These are phyloP conservation scores for Agroathelia rolfsii DNA, from an alignment of 1,284 basidiomycete species.

Conservation along the genomic window DNA sequence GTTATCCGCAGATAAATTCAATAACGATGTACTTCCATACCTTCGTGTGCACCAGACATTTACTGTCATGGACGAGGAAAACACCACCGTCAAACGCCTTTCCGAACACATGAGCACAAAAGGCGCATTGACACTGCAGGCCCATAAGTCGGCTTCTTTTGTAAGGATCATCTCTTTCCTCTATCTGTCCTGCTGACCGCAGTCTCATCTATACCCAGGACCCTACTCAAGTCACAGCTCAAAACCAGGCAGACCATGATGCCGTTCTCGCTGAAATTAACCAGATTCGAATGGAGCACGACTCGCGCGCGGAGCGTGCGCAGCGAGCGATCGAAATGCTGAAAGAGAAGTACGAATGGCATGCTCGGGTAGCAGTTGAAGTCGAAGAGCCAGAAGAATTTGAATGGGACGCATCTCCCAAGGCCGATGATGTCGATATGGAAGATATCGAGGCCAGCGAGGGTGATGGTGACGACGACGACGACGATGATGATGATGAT, in stretches of 20 bases:
- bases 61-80: conserved; percentile 59
- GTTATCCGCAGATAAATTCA: conserved; percentile 55
- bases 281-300: conserved; percentile 56
- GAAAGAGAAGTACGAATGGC: conserved; percentile 70
- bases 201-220: no score
- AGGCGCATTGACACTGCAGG: no score
- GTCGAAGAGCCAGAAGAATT: conserved; percentile 68
- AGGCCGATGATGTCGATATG: conserved; percentile 15
- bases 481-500: conserved; percentile 18
- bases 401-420: conserved; percentile 55
- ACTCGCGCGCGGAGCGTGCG: conserved; percentile 60
- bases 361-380: conserved; percentile 59
- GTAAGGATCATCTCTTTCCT: no score
- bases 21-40: conserved; percentile 60
- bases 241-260: no score
- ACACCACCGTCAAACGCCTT: conserved; percentile 55
- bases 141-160: no score
- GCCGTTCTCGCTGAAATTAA: conserved; percentile 58
- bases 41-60: conserved; percentile 68
- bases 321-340: conserved; percentile 63
- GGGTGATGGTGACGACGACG: conserved; percentile 1
- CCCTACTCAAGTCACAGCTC: no score
- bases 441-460: conserved; percentile 18
- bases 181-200: no score
- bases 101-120: conserved; percentile 54